Percentiles rank a stretch among this genome's conserved stretches.
These are phyloP conservation scores for Rostrohypoxylon terebratum DNA, from an alignment of 495 filamentous ascomycete species.

Conservation along the genomic window DNA sequence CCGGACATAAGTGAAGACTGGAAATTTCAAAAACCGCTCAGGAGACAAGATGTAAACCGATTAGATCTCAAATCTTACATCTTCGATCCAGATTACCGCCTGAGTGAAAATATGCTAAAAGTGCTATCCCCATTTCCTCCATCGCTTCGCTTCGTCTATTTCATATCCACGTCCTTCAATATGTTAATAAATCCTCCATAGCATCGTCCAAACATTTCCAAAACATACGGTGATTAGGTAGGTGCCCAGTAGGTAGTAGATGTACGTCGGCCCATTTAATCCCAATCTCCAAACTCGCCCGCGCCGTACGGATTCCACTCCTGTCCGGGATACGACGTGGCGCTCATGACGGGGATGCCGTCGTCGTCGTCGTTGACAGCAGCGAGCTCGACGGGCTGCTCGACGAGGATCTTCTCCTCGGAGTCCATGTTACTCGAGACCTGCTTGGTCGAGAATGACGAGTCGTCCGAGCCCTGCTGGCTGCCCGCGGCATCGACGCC, in stretches of 20 bases:
- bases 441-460: slow-evolving; percentile 34
- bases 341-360: slow-evolving; percentile 74
- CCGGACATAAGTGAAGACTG: not conserved
- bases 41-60: not conserved
- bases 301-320: slow-evolving; percentile 77
- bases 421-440: slow-evolving; percentile 47
- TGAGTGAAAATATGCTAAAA: not conserved
- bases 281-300: slow-evolving; percentile 49
- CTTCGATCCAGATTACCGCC: not conserved
- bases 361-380: slow-evolving; percentile 59
- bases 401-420: slow-evolving; percentile 66
- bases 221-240: not conserved
- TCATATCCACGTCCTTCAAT: not conserved
- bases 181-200: no score
- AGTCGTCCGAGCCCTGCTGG: slow-evolving; percentile 17
- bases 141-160: not conserved
- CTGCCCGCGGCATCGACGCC: not conserved
- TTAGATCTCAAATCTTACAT: not conserved
- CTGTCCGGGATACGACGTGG: slow-evolving; percentile 84
- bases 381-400: slow-evolving; percentile 42
- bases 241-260: not conserved
- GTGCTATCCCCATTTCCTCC: not conserved
- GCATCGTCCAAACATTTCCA: not conserved
- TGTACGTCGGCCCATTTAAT: not conserved
- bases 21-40: not conserved